Evolutionary conservation across 345 rosid genomes (phyloP).

Genomic region (Pistacia integerrima): DNA sequence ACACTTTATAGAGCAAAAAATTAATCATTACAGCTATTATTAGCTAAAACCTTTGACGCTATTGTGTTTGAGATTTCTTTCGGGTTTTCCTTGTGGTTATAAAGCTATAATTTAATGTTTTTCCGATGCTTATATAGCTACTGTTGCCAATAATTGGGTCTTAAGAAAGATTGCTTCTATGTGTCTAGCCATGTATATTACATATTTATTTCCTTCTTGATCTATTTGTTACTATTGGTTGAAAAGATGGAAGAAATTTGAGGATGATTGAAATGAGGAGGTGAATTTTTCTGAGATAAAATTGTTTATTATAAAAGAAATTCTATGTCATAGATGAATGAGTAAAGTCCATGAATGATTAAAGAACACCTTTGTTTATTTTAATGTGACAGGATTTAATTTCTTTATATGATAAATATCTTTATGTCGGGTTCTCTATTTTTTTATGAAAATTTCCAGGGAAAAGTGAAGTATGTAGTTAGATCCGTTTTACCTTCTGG

Average conservation of each 20-base stretch:
- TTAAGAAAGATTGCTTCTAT: neutral
- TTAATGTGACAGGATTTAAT: neutral
- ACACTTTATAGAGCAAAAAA: neutral
- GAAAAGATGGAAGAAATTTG: neutral
- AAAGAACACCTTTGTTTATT: neutral
- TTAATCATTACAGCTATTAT: neutral
- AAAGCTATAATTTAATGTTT: neutral
- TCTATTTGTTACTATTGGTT: neutral
- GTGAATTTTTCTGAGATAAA: neutral
- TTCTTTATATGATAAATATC: neutral
- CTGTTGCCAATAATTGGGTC: neutral
- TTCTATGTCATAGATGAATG: neutral
- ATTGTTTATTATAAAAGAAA: neutral
- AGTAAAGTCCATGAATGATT: neutral
- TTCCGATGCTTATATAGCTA: neutral
- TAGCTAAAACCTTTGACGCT: neutral
- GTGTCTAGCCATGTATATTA: neutral
- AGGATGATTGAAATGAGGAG: neutral
- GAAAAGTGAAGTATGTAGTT: conserved; percentile 79
- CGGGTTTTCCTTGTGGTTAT: neutral
- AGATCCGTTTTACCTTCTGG: conserved; percentile 91
- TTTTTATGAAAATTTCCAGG: conserved; percentile 51
- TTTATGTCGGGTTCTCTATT: conserved; percentile 24
- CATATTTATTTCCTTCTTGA: neutral
- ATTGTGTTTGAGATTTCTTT: neutral